These are phyloP conservation scores for Suhomyces bokatorum DNA, from an alignment of 1,139 yeast species.

Conservation along the genomic window DNA sequence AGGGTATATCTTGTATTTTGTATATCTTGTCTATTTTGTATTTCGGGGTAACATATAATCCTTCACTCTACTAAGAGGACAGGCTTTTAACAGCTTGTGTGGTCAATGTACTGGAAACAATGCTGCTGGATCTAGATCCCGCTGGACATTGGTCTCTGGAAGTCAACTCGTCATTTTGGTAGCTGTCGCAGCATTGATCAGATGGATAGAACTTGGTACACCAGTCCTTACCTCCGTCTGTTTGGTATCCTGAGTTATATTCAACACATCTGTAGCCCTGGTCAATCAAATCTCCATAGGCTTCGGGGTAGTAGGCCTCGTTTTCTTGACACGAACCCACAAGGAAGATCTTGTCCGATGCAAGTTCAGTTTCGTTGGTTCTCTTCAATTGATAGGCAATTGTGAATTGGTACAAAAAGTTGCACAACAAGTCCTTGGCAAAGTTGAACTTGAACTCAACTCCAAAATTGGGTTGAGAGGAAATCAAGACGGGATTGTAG, in stretches of 20 bases:
- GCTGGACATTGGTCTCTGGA: slow-evolving; percentile 20
- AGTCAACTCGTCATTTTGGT: slow-evolving; percentile 17
- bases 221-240: slow-evolving; percentile 25
- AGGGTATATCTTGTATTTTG: too few relatives aligned
- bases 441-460: slow-evolving; percentile 23
- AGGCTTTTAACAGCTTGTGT: background rate
- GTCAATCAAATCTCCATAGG: slow-evolving; percentile 13
- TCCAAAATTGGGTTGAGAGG: slow-evolving; percentile 21
- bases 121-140: background rate
- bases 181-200: slow-evolving; percentile 18
- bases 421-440: slow-evolving; percentile 21
- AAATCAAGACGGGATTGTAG: slow-evolving; percentile 21
- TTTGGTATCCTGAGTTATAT: slow-evolving; percentile 23
- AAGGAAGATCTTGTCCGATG: slow-evolving; percentile 23
- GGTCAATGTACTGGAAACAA: background rate
- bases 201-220: slow-evolving; percentile 21
- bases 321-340: slow-evolving; percentile 23
- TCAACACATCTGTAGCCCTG: slow-evolving; percentile 25
- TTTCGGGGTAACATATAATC: too few relatives aligned
- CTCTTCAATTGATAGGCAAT: slow-evolving; percentile 21
- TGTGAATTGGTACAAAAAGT: slow-evolving; percentile 23
- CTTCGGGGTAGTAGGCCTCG: slow-evolving; percentile 18
- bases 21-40: too few relatives aligned
- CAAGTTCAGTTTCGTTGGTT: slow-evolving; percentile 12
- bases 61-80: too few relatives aligned